Conservation (phyloP, 495 filamentous ascomycete species). For the Penicillium waksmanii region DNA sequence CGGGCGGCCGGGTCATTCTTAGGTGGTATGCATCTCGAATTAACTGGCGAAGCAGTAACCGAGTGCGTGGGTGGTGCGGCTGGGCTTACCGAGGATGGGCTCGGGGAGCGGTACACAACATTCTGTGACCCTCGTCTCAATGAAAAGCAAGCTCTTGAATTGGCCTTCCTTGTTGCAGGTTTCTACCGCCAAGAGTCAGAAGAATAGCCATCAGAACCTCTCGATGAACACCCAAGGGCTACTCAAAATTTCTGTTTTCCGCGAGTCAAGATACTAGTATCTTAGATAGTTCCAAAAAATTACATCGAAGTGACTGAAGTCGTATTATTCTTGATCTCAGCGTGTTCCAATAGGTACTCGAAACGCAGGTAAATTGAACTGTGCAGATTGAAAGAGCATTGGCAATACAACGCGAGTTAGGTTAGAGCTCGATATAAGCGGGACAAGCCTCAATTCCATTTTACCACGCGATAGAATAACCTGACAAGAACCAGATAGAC, state of each 20-base stretch:
- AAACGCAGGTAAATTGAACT: too few relatives aligned
- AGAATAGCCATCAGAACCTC: slow-evolving; percentile 8
- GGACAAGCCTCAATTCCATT: too few relatives aligned
- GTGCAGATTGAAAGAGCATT: too few relatives aligned
- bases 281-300: background rate
- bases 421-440: too few relatives aligned
- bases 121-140: slow-evolving; percentile 96
- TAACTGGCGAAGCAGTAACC: slow-evolving; percentile 94
- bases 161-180: slow-evolving; percentile 91
- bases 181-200: slow-evolving; percentile 63
- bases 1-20: slow-evolving; percentile 79
- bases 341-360: too few relatives aligned
- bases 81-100: slow-evolving; percentile 82
- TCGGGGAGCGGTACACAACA: slow-evolving; percentile 85
- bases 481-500: too few relatives aligned
- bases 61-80: slow-evolving; percentile 94
- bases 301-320: too few relatives aligned
- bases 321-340: too few relatives aligned
- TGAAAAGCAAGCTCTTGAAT: slow-evolving; percentile 94
- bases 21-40: slow-evolving; percentile 91
- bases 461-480: too few relatives aligned
- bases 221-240: background rate
- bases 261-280: background rate
- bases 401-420: background rate
- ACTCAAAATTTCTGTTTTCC: background rate